Conservation (phyloP, 257 asterid species). For the Lavandula angustifolia region DNA sequence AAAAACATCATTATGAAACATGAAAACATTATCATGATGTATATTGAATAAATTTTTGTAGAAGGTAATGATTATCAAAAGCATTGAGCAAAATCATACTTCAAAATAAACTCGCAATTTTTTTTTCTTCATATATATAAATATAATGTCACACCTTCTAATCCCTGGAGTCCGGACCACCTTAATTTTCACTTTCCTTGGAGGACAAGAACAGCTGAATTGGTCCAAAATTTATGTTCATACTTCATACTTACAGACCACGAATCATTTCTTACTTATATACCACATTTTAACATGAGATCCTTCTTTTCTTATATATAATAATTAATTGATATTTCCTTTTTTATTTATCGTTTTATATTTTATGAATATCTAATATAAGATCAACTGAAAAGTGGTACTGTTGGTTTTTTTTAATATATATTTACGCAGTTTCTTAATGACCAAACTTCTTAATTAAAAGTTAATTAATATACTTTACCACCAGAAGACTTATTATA, state of each 20-base stretch:
- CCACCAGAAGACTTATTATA: slow-evolving; percentile 11
- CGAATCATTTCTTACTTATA: too few relatives aligned
- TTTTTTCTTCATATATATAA: too few relatives aligned
- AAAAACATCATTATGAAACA: too few relatives aligned
- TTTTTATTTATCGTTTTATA: not conserved
- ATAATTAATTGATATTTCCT: not conserved
- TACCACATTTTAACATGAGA: not conserved
- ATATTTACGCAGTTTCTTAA: not conserved
- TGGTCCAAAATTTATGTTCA: slow-evolving; percentile 26
- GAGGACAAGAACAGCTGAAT: slow-evolving; percentile 28
- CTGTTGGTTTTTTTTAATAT: too few relatives aligned
- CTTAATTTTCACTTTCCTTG: not conserved
- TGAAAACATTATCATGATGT: too few relatives aligned
- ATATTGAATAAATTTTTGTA: too few relatives aligned
- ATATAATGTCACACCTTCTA: not conserved
- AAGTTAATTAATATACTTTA: not conserved
- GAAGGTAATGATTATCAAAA: too few relatives aligned
- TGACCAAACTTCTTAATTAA: not conserved
- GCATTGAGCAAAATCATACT: too few relatives aligned
- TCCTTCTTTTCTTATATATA: not conserved
- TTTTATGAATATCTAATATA: too few relatives aligned
- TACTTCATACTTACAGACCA: too few relatives aligned
- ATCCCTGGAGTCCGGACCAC: not conserved
- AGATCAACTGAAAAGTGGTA: too few relatives aligned
- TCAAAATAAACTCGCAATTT: too few relatives aligned